A percentile compares a stretch with the other conserved stretches of the same genome.
Evolutionary conservation across 2,329 filamentous ascomycete species (phyloP).

Genomic region (Cucurbitaria berberidis): DNA sequence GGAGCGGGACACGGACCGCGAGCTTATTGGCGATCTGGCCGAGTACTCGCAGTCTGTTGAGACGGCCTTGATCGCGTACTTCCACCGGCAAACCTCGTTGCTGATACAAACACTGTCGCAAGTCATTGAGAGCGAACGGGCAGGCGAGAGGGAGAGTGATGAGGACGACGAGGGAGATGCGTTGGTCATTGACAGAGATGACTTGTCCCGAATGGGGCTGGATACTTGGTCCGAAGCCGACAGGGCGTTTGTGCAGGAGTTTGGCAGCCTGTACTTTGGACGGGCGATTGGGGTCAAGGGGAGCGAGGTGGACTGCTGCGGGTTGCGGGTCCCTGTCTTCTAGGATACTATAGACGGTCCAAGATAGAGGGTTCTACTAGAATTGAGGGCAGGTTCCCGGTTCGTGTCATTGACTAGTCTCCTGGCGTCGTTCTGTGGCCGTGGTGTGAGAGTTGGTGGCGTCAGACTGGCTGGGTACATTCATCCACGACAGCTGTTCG

Average conservation of each 20-base stretch:
- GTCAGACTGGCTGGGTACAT: neutral
- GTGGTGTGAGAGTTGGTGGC: neutral
- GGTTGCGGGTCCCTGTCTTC: conserved; percentile 62
- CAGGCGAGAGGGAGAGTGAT: conserved; percentile 46
- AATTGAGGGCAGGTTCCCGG: conserved; percentile 7
- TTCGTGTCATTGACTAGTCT: neutral
- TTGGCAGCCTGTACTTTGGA: conserved; percentile 70
- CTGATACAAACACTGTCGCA: conserved; percentile 68
- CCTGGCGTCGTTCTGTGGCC: neutral
- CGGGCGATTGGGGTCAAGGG: conserved; percentile 68
- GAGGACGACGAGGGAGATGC: conserved; percentile 25
- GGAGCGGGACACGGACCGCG: conserved; percentile 59
- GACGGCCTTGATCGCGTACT: conserved; percentile 78
- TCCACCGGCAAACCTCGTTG: conserved; percentile 74
- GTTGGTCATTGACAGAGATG: conserved; percentile 67
- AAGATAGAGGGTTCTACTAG: neutral
- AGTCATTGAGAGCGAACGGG: conserved; percentile 61
- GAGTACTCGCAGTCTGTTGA: conserved; percentile 59
- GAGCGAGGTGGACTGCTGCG: conserved; percentile 76
- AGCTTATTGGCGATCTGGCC: conserved; percentile 52
- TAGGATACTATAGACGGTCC: conserved; percentile 15
- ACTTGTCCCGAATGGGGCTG: conserved; percentile 74
- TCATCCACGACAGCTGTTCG: neutral
- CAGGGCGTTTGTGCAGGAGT: conserved; percentile 69
- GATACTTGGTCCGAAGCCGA: conserved; percentile 78